Evolutionary conservation across 2,329 filamentous ascomycete genomes (phyloP), one percentile per base, ranked within the genome.

Genomic region (Trichoderma brevicompactum): DNA sequence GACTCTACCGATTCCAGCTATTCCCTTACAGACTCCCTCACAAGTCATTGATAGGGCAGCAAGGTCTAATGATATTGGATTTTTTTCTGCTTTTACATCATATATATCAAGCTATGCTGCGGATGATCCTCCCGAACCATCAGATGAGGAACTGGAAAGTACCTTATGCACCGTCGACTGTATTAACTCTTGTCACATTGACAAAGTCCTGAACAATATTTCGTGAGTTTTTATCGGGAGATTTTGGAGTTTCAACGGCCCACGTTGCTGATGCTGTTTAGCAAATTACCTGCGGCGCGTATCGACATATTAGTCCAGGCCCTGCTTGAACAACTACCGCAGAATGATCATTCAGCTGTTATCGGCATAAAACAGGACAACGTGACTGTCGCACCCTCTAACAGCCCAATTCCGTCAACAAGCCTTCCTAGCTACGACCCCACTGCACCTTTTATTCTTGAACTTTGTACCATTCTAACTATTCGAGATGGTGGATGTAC

Each of bases 21-120:
- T 99, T 71, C 94, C 95, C 3, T 82, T 98, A 54, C 94, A 97
- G 73, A 92, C 88, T 12, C 94, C 95, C 1, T 95, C 92, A 9
- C 94, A 97, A 74, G 87, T 98, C 55, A 94, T 99, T 69, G 95
- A 98, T 75, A 88, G 94, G 65, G 93, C 89, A 65, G 84, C 91
- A 48, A 91, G 92, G 69, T 83, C 89, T 40, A 87, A 83, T 65
- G 95, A 99, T 34, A 88, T 89, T 2, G 93, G 95, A 6, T 86
- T 99, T 56, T 93, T 99, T 75, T 97, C 94, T 4, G 93, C 94
- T 1, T 92, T 99, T 72, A 96, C 94, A 0, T 96, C 92, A 5
- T 99, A 98, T 73, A 93, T 99, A 38, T 96, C 94, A n/a, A 98
- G 94, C 76, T 98, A 99, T 75, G 95, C 96, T 48, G 96, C 95